Base-by-base conservation (phyloP, 495 filamentous ascomycete genomes). In the Xylaria castorea region DNA sequence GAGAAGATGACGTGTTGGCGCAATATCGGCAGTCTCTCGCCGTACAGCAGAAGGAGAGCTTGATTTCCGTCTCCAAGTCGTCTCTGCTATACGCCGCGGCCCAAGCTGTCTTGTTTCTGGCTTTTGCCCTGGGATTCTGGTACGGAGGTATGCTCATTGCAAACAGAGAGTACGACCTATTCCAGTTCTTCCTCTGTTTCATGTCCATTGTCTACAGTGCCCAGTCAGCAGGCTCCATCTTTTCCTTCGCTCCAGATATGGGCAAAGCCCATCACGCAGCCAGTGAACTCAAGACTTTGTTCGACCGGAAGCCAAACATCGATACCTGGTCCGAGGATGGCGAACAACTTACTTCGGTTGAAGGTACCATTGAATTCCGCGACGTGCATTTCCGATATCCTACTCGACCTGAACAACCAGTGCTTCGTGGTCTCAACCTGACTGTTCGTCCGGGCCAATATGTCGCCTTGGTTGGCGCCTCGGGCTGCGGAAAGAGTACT, bases 61-160 rank as follows among this genome's bases (percentile, higher is more conserved):
- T 97, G 69, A 81, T 85, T 8, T 93, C 91, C 1, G 86, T 94
- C 7, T 57, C 91, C 60, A 89, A 86, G 71, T 91, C 91, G 6
- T 94, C 92, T 27, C 74, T 85, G 4, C 86, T 97, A 1, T 98
- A 97, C 76, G 93, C 93, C 3, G 82, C 89, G 22, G 92, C 94
- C 63, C 94, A 97, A 79, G 89, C 89, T 5, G 83, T 96, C 57
- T 88, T 91, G 74, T 94, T 97, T 84, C 85, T 94, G 66, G 92
- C 91, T 74, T 89, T 93, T 66, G 94, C 93, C 3, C 89, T 97
- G 38, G 94, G 91, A 8, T 97, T 97, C 83, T 97, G 94, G 94
- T 97, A 95, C 73, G 94, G 94, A 57, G 93, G 93, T n/a, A 91
- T 86, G 12, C 86, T 95, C 22, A 91, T 97, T 51, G 88, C 86